phyloP scores from a whole-genome alignment of 345 rosid species.

The Hibiscus tridactylites region DNA sequence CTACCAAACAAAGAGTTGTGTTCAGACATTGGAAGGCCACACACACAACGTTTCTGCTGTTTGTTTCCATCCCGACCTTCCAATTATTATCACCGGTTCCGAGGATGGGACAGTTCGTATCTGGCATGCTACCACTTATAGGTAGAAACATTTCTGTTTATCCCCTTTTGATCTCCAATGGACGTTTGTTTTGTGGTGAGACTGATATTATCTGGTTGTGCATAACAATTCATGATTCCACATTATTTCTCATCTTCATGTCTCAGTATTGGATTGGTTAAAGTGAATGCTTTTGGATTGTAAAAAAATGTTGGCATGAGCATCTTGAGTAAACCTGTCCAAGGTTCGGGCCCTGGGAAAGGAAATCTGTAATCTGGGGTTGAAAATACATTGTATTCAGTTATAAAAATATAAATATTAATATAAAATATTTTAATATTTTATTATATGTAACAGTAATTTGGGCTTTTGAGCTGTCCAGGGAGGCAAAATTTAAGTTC shows the following conservation, averaged over 20 bases:
- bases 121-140: slow-evolving; percentile 9
- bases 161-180: neutral
- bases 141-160: slow-evolving; percentile 24
- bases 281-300: neutral
- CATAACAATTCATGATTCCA: neutral
- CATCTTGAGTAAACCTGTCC: neutral
- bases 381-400: neutral
- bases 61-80: slow-evolving; percentile 78
- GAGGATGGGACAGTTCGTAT: slow-evolving; percentile 65
- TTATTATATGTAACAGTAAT: neutral
- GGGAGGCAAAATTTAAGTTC: neutral
- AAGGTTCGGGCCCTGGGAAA: neutral
- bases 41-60: slow-evolving; percentile 81
- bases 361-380: neutral
- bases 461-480: neutral
- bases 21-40: slow-evolving; percentile 78
- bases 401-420: too few relatives aligned
- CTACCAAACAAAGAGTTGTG: slow-evolving; percentile 78
- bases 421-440: too few relatives aligned
- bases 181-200: neutral
- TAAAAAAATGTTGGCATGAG: neutral
- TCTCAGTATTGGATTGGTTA: neutral
- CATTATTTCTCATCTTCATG: neutral
- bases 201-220: neutral
- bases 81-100: slow-evolving; percentile 73